Percentiles rank a stretch among this genome's conserved stretches.
Evolutionary conservation across 2,329 filamentous ascomycete species (phyloP).

Genomic region (Monilinia polystroma): DNA sequence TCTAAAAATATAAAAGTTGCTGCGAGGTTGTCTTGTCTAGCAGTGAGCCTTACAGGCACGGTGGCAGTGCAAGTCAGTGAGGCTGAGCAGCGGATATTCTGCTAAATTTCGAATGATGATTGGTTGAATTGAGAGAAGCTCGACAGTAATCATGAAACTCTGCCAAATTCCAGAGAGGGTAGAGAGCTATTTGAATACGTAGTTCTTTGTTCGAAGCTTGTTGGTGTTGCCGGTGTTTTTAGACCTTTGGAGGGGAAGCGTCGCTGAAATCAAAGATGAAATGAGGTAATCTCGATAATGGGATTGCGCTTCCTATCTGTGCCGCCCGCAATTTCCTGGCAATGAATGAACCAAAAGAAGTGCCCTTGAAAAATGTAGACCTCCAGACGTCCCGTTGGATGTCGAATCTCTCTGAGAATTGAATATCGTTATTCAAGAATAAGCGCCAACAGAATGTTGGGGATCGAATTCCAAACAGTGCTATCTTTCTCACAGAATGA

Average conservation of each 20-base stretch:
- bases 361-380: not conserved
- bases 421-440: constrained; percentile 9
- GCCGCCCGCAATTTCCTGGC: constrained; percentile 8
- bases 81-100: constrained; percentile 20
- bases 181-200: constrained; percentile 6
- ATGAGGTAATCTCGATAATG: constrained; percentile 23
- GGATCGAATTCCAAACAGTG: not conserved
- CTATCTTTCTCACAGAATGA: not conserved
- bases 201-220: constrained; percentile 16
- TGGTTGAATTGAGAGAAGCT: constrained; percentile 2
- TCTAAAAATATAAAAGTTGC: constrained; percentile 36
- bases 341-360: not conserved
- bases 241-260: constrained; percentile 10
- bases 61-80: constrained; percentile 23
- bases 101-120: constrained; percentile 7
- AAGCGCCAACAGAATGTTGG: constrained; percentile 18
- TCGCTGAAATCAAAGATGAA: constrained; percentile 11
- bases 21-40: constrained; percentile 18
- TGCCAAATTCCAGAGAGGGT: not conserved
- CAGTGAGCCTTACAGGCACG: constrained; percentile 25
- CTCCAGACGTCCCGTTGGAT: not conserved
- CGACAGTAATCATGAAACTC: not conserved
- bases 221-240: not conserved
- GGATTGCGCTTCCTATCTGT: constrained; percentile 16
- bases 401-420: not conserved